Percentiles rank a stretch among this genome's conserved stretches.
These are phyloP conservation scores for Ascochyta rabiei DNA, from an alignment of 2,329 filamentous ascomycete genomes.

Conservation along the genomic window DNA sequence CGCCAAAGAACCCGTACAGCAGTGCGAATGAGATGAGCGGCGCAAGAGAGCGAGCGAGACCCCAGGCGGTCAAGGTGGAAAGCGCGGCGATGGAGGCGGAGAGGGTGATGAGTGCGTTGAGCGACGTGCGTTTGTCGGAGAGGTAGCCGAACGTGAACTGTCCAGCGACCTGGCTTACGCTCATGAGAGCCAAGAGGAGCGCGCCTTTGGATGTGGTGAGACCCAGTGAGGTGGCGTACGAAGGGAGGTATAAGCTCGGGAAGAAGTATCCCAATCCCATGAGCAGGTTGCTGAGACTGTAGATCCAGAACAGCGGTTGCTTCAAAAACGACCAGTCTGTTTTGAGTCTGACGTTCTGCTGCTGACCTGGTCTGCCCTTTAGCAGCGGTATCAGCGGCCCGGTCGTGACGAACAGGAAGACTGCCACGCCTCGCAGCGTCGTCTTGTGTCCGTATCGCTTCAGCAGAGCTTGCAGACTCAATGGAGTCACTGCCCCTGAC, in stretches of 20 bases:
- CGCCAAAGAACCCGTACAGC: slow-evolving; percentile 49
- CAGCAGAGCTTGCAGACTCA: slow-evolving; percentile 48
- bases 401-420: slow-evolving; percentile 37
- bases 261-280: slow-evolving; percentile 50
- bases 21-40: slow-evolving; percentile 48
- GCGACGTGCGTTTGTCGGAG: slow-evolving; percentile 42
- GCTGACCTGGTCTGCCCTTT: slow-evolving; percentile 45
- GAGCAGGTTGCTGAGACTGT: slow-evolving; percentile 47
- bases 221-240: slow-evolving; percentile 34
- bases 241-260: slow-evolving; percentile 47
- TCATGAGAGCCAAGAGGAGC: slow-evolving; percentile 44
- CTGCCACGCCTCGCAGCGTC: slow-evolving; percentile 49
- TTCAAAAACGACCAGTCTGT: slow-evolving; percentile 43
- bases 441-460: slow-evolving; percentile 46
- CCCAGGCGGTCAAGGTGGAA: slow-evolving; percentile 50
- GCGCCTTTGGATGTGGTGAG: slow-evolving; percentile 32
- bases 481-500: slow-evolving; percentile 51
- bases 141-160: slow-evolving; percentile 44
- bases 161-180: slow-evolving; percentile 41
- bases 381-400: slow-evolving; percentile 45
- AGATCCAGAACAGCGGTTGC: slow-evolving; percentile 24
- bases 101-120: slow-evolving; percentile 39
- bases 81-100: slow-evolving; percentile 38
- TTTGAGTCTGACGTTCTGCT: slow-evolving; percentile 28
- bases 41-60: slow-evolving; percentile 46